A percentile compares a stretch with the other conserved stretches of the same genome.
phyloP scores from a whole-genome alignment of 352 stramenopile genomes.

The Phytophthora sp. region DNA sequence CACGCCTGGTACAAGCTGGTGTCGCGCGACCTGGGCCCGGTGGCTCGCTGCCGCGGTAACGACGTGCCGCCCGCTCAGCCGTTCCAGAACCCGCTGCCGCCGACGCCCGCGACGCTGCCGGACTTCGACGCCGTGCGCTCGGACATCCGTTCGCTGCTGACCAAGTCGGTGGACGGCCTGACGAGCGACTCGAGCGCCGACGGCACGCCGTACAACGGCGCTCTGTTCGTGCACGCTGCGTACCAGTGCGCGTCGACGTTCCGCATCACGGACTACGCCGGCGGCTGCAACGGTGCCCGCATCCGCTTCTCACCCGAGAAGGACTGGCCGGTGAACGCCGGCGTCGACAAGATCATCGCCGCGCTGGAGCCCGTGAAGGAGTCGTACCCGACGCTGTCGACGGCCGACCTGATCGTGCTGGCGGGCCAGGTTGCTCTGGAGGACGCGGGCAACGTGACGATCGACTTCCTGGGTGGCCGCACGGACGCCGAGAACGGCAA shows the following conservation, averaged over 20 bases:
- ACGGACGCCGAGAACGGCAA: slow-evolving; percentile 74
- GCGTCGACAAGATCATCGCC: slow-evolving; percentile 67
- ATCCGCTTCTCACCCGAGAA: slow-evolving; percentile 77
- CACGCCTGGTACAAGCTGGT: slow-evolving; percentile 68
- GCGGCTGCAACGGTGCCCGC: slow-evolving; percentile 79
- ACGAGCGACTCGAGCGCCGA: slow-evolving; percentile 25
- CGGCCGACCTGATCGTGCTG: slow-evolving; percentile 93
- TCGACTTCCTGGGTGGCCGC: slow-evolving; percentile 35
- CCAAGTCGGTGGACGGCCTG: slow-evolving; percentile 13
- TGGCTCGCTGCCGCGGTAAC: slow-evolving; percentile 40
- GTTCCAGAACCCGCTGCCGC: slow-evolving; percentile 51
- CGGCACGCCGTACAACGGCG: slow-evolving; percentile 33
- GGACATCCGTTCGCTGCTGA: slow-evolving; percentile 30
- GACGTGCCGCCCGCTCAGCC: slow-evolving; percentile 42
- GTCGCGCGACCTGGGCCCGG: slow-evolving; percentile 54
- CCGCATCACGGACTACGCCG: slow-evolving; percentile 64
- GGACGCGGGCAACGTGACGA: slow-evolving; percentile 9
- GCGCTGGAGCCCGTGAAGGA: slow-evolving; percentile 87
- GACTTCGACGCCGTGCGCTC: slow-evolving; percentile 34
- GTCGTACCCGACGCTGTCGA: slow-evolving; percentile 85
- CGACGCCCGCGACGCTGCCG: slow-evolving; percentile 18
- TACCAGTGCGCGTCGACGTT: slow-evolving; percentile 91
- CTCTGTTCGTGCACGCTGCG: slow-evolving; percentile 71
- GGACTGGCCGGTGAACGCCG: slow-evolving; percentile 80
- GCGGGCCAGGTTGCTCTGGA: slow-evolving; percentile 49